Base-by-base conservation (phyloP, 352 stramenopile species). In the Pelagophyceae sp. region DNA sequence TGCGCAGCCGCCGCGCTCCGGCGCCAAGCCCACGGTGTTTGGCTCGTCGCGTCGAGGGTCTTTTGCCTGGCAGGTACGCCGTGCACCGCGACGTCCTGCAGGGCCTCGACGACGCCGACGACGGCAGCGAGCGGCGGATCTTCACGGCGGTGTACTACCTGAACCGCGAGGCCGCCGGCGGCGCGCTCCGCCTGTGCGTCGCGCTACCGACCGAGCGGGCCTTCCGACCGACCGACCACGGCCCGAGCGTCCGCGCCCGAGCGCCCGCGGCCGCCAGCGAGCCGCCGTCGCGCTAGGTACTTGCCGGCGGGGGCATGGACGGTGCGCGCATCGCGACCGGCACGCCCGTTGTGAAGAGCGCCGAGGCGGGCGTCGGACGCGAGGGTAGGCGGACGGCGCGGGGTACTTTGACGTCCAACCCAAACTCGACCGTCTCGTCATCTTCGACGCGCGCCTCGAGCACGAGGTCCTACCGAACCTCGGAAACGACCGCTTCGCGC, bases 361-460 rank as follows among this genome's bases (percentile, higher is more conserved):
- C n/a, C n/a, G n/a, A n/a, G n/a, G n/a, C n/a, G n/a, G n/a, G n/a
- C n/a, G n/a, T n/a, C n/a, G n/a, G n/a, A n/a, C n/a, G n/a, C n/a
- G n/a, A n/a, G 23, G 45, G 23, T 54, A 54, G 45, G 45, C 45
- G 45, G 67, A 74, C 67, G 67, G 15, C 15, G 2, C 20, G 27
- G 35, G 35, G 63, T 79, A 75, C 63, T 80, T 67, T 40, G 93
- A 97, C 81, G 76, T 96, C 15, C 72, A 85, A 37, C 93, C 93
- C 0, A 81, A 85, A 75, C 82, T 93, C 15, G 91, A 97, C 82
- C 90, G 91, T 38, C 82, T 97, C 6, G 79, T 97, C 0, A 77
- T 97, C 33, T 97, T 98, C 82, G 88, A 90, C 60, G 95, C 90
- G 32, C 86, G 92, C 63, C 79, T 94, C 64, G 89, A 96, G 54